These are phyloP conservation scores for Ceratobasidium sp. DNA, from an alignment of 1,284 basidiomycete species.

Conservation along the genomic window DNA sequence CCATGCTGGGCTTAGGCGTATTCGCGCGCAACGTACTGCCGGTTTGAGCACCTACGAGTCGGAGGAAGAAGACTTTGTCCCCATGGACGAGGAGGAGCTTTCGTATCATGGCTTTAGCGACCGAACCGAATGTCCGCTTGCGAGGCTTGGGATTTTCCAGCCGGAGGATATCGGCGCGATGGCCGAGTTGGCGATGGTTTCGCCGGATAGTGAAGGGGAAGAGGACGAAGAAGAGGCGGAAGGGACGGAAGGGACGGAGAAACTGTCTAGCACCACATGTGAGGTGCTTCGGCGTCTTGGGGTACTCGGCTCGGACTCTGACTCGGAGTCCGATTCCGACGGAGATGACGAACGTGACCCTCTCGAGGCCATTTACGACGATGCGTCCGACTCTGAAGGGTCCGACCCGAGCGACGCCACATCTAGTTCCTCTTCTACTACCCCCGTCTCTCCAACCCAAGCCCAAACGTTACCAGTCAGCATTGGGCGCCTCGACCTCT, in stretches of 20 bases:
- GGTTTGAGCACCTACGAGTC: neutral
- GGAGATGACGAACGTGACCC: constrained; percentile 7
- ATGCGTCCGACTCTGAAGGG: constrained; percentile 7
- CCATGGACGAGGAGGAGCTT: constrained; percentile 4
- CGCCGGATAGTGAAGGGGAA: constrained; percentile 52
- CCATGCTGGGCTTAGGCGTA: constrained; percentile 24
- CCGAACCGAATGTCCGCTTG: constrained; percentile 26
- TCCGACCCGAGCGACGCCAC: neutral
- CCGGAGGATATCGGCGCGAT: constrained; percentile 39
- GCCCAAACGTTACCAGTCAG: neutral
- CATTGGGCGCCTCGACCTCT: constrained; percentile 2
- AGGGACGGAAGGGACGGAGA: constrained; percentile 61
- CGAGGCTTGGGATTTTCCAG: constrained; percentile 31
- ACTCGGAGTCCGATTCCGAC: constrained; percentile 4
- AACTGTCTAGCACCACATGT: constrained; percentile 45
- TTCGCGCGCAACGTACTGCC: neutral
- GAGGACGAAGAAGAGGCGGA: constrained; percentile 60
- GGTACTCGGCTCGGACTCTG: constrained; percentile 23
- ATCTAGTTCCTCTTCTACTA: neutral
- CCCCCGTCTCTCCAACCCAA: neutral
- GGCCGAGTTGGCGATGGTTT: constrained; percentile 51
- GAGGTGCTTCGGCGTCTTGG: constrained; percentile 24
- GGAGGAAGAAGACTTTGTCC: constrained; percentile 24
- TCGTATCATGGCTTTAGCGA: constrained; percentile 22
- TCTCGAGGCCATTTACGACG: neutral